Conservation (phyloP, 2,329 filamentous ascomycete species). For the Xylaria sp. region DNA sequence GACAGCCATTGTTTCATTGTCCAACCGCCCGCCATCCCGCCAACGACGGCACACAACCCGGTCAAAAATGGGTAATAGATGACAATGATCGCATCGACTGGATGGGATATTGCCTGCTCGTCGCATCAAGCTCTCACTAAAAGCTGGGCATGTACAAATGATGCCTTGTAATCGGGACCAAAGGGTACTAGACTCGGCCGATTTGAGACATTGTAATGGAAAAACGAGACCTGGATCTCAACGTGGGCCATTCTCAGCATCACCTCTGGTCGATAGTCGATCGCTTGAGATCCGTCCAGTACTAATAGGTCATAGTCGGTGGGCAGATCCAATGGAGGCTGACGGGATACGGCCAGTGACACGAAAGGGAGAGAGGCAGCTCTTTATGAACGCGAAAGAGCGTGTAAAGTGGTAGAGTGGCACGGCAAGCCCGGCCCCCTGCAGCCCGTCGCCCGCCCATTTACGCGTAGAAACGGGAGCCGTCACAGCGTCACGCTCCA, state of each 20-base stretch:
- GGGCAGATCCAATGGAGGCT: neutral
- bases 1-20: neutral
- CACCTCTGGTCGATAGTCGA: conserved; percentile 8
- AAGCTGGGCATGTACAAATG: conserved; percentile 4
- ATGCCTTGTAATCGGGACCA: neutral
- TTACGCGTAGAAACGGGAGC: conserved; percentile 39
- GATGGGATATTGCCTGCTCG: neutral
- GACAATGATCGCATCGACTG: conserved; percentile 3
- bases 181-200: neutral
- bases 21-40: neutral
- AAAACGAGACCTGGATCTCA: neutral
- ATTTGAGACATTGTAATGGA: conserved; percentile 17
- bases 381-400: conserved; percentile 40
- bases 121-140: conserved; percentile 20
- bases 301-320: conserved; percentile 3
- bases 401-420: conserved; percentile 1
- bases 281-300: neutral
- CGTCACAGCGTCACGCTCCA: conserved; percentile 15
- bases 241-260: conserved; percentile 2
- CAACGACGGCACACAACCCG: neutral
- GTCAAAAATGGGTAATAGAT: neutral
- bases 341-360: neutral
- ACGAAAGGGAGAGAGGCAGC: conserved; percentile 24
- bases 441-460: conserved; percentile 17
- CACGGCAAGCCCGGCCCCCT: conserved; percentile 22